phyloP scores from a whole-genome alignment of 23 red algal species.

The Agarophyton chilense region DNA sequence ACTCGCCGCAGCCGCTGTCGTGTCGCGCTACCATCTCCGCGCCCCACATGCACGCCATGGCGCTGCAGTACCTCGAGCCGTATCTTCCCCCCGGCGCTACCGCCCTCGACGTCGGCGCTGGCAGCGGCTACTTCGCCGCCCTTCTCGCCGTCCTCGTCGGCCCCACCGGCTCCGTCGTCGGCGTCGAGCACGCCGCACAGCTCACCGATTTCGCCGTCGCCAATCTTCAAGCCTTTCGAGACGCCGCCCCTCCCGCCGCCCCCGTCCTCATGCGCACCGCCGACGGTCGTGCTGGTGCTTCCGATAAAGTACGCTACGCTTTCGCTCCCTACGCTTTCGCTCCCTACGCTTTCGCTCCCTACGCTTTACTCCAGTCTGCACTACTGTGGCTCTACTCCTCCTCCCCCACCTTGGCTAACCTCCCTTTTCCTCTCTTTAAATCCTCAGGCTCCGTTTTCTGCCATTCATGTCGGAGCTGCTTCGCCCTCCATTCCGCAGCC shows the following conservation, averaged over 20 bases:
- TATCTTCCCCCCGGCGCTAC: conserved; percentile 45
- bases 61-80: conserved; percentile 65
- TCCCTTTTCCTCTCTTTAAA: background rate
- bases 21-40: conserved; percentile 88
- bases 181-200: conserved; percentile 78
- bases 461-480: conserved; percentile 93
- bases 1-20: conserved; percentile 78
- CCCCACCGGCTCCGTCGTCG: conserved; percentile 63
- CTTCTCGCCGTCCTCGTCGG: conserved; percentile 52
- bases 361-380: background rate
- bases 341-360: background rate
- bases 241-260: conserved; percentile 8
- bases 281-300: conserved; percentile 50
- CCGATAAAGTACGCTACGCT: background rate
- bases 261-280: conserved; percentile 56
- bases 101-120: conserved; percentile 85
- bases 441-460: conserved; percentile 64
- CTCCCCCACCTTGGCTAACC: background rate
- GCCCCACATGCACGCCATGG: conserved; percentile 95
- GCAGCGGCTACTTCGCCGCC: conserved; percentile 81
- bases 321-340: background rate
- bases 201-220: conserved; percentile 41
- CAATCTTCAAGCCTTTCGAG: conserved; percentile 57
- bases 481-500: conserved; percentile 66
- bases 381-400: conserved; percentile 10